phyloP scores from a whole-genome alignment of 2,329 filamentous ascomycete genomes.

The Aureobasidium sp. region DNA sequence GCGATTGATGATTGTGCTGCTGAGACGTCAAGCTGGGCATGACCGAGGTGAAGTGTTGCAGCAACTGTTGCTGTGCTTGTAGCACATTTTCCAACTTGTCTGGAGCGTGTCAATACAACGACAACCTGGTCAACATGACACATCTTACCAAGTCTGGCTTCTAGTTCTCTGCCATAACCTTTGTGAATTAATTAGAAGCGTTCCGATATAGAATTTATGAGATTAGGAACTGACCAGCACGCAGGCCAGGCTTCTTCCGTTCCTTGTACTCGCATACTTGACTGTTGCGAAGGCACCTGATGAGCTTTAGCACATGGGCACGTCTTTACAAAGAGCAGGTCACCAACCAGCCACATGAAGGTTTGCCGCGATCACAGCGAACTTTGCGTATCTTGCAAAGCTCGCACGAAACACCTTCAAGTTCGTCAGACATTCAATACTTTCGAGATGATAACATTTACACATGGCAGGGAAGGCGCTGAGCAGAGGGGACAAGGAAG shows the following conservation, averaged over 20 bases:
- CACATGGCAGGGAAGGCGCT: not conserved
- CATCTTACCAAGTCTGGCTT: constrained; percentile 46
- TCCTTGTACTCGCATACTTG: constrained; percentile 63
- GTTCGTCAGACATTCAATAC: constrained; percentile 12
- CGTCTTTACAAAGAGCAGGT: not conserved
- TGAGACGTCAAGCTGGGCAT: constrained; percentile 19
- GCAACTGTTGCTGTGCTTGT: constrained; percentile 39
- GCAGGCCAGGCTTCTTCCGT: constrained; percentile 60
- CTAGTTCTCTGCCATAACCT: constrained; percentile 54
- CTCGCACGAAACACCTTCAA: constrained; percentile 52
- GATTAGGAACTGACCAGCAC: constrained; percentile 38
- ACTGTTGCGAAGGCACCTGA: constrained; percentile 54
- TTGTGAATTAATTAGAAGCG: constrained; percentile 9
- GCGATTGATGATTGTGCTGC: constrained; percentile 10
- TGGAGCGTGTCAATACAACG: constrained; percentile 20
- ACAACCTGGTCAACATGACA: constrained; percentile 26
- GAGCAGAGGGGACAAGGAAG: not conserved
- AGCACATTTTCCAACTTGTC: constrained; percentile 43
- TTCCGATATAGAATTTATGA: not conserved
- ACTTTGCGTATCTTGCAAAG: constrained; percentile 67
- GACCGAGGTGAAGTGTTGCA: constrained; percentile 35
- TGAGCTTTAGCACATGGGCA: constrained; percentile 1
- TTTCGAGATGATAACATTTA: not conserved
- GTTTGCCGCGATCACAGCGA: constrained; percentile 70
- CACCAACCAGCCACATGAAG: constrained; percentile 58